Percentiles rank a stretch among this genome's conserved stretches.
phyloP scores from a whole-genome alignment of 2,329 filamentous ascomycete genomes.

The Aureobasidium namibiae region DNA sequence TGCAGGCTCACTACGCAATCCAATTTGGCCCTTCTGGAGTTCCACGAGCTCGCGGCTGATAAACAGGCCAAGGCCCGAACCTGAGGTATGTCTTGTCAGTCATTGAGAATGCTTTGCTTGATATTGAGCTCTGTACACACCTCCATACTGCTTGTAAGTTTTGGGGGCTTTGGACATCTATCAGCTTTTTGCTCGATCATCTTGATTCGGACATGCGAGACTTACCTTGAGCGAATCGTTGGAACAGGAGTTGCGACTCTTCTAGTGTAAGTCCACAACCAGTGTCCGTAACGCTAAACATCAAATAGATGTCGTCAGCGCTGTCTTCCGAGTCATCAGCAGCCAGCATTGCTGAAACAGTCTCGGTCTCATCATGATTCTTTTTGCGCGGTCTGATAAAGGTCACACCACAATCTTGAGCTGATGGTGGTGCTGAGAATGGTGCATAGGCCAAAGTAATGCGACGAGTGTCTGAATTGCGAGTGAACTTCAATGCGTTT shows the following conservation, averaged over 20 bases:
- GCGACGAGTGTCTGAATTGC: constrained; percentile 21
- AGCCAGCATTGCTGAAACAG: neutral
- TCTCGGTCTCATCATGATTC: neutral
- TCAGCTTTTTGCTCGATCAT: neutral
- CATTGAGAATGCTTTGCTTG: too few species aligned
- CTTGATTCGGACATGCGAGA: neutral
- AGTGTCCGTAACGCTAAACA: constrained; percentile 29
- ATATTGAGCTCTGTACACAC: too few species aligned
- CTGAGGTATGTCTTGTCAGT: constrained; percentile 21
- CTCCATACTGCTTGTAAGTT: constrained; percentile 61
- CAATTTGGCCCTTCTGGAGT: constrained; percentile 61
- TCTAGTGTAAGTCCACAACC: constrained; percentile 28
- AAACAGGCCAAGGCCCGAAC: constrained; percentile 59
- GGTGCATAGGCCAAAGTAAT: constrained; percentile 34
- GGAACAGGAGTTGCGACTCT: constrained; percentile 45
- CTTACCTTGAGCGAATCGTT: constrained; percentile 52
- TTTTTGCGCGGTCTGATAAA: constrained; percentile 24
- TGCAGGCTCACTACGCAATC: constrained; percentile 50
- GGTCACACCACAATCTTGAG: constrained; percentile 24
- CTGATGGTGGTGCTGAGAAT: constrained; percentile 23
- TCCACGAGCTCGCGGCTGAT: constrained; percentile 59
- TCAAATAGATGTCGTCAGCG: constrained; percentile 29
- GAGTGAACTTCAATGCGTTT: constrained; percentile 22
- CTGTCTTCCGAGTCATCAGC: constrained; percentile 25
- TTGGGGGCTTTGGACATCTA: constrained; percentile 39